Evolutionary conservation across 345 rosid genomes (phyloP).

Genomic region (Pugionium dolabratum): DNA sequence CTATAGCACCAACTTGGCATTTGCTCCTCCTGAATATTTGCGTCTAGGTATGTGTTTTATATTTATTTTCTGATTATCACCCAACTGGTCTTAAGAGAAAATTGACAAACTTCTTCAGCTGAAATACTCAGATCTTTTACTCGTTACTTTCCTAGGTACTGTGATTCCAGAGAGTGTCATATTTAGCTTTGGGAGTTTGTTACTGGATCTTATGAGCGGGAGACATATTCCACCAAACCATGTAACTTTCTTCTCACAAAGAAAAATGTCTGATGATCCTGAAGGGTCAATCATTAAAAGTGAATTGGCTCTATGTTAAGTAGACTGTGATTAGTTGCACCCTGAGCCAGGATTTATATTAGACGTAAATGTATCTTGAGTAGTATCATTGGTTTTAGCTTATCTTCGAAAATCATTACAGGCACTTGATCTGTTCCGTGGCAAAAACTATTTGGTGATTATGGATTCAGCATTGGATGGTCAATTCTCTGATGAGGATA

Average conservation of each 20-base stretch:
- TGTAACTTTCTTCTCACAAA: slow-evolving; percentile 51
- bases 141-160: slow-evolving; percentile 62
- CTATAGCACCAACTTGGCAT: slow-evolving; percentile 92
- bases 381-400: not conserved
- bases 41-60: slow-evolving; percentile 58
- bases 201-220: slow-evolving; percentile 96
- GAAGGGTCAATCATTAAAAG: slow-evolving; percentile 10
- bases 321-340: slow-evolving; percentile 17
- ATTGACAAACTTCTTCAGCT: slow-evolving; percentile 1
- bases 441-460: slow-evolving; percentile 85
- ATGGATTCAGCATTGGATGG: slow-evolving; percentile 98
- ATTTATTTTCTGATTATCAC: not conserved
- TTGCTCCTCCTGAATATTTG: slow-evolving; percentile 96
- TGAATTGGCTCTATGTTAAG: slow-evolving; percentile 12
- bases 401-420: slow-evolving; percentile 42
- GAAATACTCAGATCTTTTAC: slow-evolving; percentile 22
- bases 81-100: not conserved
- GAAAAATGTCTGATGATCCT: slow-evolving; percentile 14
- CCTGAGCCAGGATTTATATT: not conserved
- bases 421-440: slow-evolving; percentile 95
- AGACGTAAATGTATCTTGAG: not conserved
- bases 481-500: slow-evolving; percentile 92
- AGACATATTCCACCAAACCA: slow-evolving; percentile 98
- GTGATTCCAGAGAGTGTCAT: slow-evolving; percentile 89
- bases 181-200: slow-evolving; percentile 94